These are phyloP conservation scores for Calonectria hawksworthii DNA, from an alignment of 2,329 filamentous ascomycete genomes.

Conservation along the genomic window DNA sequence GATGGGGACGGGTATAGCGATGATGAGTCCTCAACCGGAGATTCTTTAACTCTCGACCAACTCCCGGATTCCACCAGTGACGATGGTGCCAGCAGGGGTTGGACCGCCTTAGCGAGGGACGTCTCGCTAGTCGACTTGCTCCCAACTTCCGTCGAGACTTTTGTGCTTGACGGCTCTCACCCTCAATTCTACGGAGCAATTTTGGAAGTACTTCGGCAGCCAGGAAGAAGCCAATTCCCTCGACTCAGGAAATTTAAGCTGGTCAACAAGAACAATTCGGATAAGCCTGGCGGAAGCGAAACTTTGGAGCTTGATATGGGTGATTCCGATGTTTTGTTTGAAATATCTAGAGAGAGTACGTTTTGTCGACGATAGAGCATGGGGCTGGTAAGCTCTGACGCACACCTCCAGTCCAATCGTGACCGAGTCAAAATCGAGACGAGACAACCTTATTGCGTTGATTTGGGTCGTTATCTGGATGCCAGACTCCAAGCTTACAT, in stretches of 20 bases:
- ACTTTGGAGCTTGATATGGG: background rate
- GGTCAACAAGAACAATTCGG: background rate
- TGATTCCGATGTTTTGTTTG: background rate
- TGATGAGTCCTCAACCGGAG: no score
- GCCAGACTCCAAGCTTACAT: no score
- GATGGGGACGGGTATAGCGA: background rate
- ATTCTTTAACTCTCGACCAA: no score
- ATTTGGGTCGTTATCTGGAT: no score
- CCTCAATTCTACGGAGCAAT: background rate
- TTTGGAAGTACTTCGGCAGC: background rate
- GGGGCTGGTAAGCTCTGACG: no score
- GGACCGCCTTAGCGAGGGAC: no score
- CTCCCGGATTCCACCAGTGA: no score
- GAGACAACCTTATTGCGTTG: background rate
- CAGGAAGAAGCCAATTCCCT: background rate
- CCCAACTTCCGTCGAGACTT: background rate
- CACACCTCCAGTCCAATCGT: no score
- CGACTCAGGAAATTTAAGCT: background rate
- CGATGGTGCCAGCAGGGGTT: no score
- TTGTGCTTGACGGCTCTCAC: background rate
- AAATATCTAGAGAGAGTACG: background rate
- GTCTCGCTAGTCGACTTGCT: background rate
- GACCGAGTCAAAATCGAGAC: no score
- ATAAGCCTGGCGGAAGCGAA: background rate
- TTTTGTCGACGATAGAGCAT: background rate